These are phyloP conservation scores for Corymbia maculata DNA, from an alignment of 345 rosid species.

Conservation along the genomic window DNA sequence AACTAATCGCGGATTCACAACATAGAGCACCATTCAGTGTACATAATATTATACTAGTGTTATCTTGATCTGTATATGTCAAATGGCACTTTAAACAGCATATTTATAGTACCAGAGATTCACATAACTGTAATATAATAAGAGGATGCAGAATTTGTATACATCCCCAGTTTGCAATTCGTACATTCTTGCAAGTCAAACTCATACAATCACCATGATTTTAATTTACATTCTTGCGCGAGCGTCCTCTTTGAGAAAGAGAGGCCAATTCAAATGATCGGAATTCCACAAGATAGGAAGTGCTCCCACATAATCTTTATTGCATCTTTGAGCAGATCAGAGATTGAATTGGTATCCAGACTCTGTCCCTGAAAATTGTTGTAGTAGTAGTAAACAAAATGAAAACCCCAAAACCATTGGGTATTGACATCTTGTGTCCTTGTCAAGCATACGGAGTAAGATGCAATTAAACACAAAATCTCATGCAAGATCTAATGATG, in stretches of 20 bases:
- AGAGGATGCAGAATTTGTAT: not conserved
- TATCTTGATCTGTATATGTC: not conserved
- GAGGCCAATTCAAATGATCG: not conserved
- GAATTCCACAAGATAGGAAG: slow-evolving; percentile 7
- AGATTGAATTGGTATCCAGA: slow-evolving; percentile 1
- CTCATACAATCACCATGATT: not conserved
- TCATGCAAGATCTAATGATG: not conserved
- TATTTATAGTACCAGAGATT: not conserved
- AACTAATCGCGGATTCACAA: not conserved
- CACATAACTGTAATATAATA: not conserved
- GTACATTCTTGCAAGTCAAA: not conserved
- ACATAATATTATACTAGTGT: not conserved
- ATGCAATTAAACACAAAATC: not conserved
- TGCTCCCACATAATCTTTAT: slow-evolving; percentile 30
- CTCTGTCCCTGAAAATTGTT: slow-evolving; percentile 11
- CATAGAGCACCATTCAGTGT: not conserved
- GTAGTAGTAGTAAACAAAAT: not conserved
- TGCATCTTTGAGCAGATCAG: slow-evolving; percentile 20
- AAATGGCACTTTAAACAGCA: not conserved
- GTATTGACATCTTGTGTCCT: not conserved
- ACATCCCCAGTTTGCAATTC: not conserved
- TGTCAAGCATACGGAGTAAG: not conserved
- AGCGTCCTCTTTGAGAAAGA: not conserved
- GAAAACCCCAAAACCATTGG: not conserved
- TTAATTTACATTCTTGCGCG: not conserved